phyloP scores from a whole-genome alignment of 306 rosid species.

The Prunus armeniaca region DNA sequence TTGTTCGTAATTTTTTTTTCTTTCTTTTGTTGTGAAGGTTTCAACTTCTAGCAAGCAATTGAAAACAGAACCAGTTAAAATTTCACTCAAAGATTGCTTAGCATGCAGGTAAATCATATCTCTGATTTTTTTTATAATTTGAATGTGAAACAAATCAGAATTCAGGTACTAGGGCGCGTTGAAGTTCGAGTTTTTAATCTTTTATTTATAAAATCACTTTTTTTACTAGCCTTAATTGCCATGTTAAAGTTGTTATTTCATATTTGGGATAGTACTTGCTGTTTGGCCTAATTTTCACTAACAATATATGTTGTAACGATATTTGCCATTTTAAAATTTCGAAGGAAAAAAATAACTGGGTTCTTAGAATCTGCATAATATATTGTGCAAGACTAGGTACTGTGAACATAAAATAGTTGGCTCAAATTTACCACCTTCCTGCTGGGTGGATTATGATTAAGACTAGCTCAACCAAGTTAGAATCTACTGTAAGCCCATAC shows the following conservation, averaged over 20 bases:
- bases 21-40: conserved; percentile 41
- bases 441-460: not conserved
- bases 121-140: not conserved
- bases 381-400: not conserved
- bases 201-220: not conserved
- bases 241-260: not conserved
- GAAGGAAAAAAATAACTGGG: not conserved
- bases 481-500: not conserved
- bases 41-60: conserved; percentile 46
- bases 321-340: not conserved
- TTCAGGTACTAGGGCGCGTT: not conserved
- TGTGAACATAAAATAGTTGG: not conserved
- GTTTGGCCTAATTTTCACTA: not conserved
- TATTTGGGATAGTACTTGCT: not conserved
- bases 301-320: not conserved
- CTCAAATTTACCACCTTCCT: not conserved
- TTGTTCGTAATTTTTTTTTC: not conserved
- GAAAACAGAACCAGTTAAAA: conserved; percentile 79
- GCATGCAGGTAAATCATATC: conserved; percentile 75
- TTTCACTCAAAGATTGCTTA: conserved; percentile 94
- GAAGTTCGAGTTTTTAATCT: not conserved
- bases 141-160: not conserved
- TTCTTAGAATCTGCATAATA: not conserved
- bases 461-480: not conserved
- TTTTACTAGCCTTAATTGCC: not conserved